These are phyloP conservation scores for Symbiodinium pilosum DNA, from an alignment of 73 alveolate species.

Conservation along the genomic window DNA sequence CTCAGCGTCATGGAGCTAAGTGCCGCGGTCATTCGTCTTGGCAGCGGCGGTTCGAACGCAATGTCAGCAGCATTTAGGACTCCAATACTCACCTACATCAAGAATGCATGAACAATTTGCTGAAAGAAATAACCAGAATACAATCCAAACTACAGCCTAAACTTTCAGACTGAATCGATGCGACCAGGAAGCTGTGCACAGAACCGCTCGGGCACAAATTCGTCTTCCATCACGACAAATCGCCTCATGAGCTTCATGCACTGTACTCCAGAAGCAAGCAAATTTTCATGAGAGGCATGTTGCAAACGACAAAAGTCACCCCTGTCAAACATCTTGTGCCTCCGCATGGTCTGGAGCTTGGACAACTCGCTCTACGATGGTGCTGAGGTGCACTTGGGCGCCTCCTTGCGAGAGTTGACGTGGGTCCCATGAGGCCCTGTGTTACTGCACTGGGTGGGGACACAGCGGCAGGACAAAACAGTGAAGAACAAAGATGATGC, in stretches of 20 bases:
- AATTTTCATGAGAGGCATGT: not conserved
- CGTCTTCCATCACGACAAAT: conserved; percentile 25
- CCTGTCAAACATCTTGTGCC: not conserved
- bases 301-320: not conserved
- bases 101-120: not conserved
- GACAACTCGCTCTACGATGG: conserved; percentile 37
- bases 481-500: too few species aligned
- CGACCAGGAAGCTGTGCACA: conserved; percentile 37
- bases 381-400: not conserved
- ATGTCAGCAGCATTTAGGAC: conserved; percentile 58
- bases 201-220: conserved; percentile 21
- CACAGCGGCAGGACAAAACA: too few species aligned
- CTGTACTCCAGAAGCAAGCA: not conserved
- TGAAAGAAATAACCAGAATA: not conserved
- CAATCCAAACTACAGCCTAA: not conserved
- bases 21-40: conserved; percentile 33
- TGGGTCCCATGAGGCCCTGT: not conserved
- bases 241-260: not conserved
- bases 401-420: not conserved
- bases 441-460: too few species aligned
- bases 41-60: conserved; percentile 50
- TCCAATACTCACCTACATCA: conserved; percentile 44
- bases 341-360: conserved; percentile 18
- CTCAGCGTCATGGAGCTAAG: conserved; percentile 12
- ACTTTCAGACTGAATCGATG: not conserved